phyloP scores from a whole-genome alignment of 2,329 filamentous ascomycete genomes.

The Fusarium napiforme region DNA sequence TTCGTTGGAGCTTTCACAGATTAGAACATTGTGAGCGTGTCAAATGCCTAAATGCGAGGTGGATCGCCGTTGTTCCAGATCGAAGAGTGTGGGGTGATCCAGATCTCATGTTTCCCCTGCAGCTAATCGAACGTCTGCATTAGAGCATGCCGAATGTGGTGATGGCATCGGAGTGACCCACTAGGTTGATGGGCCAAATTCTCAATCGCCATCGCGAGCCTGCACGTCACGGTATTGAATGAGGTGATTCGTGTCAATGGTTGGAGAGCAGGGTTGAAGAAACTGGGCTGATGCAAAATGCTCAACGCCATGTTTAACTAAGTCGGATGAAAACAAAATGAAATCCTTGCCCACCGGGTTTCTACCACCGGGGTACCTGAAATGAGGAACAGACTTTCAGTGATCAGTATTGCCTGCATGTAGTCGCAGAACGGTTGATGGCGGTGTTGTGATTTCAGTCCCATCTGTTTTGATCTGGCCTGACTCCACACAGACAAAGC shows the following conservation, averaged over 20 bases:
- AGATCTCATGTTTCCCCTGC: slow-evolving; percentile 38
- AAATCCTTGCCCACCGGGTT: not conserved
- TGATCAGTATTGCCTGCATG: not conserved
- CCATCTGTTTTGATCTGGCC: slow-evolving; percentile 1
- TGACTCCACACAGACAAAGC: not conserved
- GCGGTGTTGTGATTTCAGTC: not conserved
- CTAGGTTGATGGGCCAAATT: slow-evolving; percentile 5
- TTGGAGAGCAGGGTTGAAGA: slow-evolving; percentile 8
- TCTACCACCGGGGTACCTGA: not conserved
- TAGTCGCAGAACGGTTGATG: not conserved
- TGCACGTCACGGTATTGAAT: not conserved
- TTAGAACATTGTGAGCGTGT: not conserved
- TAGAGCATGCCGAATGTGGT: slow-evolving; percentile 21
- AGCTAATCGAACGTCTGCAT: slow-evolving; percentile 34
- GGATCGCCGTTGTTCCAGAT: slow-evolving; percentile 35
- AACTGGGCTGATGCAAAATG: slow-evolving; percentile 7
- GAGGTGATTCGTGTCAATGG: not conserved
- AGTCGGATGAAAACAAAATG: not conserved
- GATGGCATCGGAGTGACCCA: slow-evolving; percentile 24
- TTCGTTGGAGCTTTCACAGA: not conserved
- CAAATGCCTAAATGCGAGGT: slow-evolving; percentile 20
- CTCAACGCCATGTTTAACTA: not conserved
- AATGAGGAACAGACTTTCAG: not conserved
- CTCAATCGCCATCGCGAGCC: not conserved
- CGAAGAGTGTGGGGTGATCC: slow-evolving; percentile 38